Conservation (phyloP, 768 basidiomycete species). For the Neoboletus subvelutipes region DNA sequence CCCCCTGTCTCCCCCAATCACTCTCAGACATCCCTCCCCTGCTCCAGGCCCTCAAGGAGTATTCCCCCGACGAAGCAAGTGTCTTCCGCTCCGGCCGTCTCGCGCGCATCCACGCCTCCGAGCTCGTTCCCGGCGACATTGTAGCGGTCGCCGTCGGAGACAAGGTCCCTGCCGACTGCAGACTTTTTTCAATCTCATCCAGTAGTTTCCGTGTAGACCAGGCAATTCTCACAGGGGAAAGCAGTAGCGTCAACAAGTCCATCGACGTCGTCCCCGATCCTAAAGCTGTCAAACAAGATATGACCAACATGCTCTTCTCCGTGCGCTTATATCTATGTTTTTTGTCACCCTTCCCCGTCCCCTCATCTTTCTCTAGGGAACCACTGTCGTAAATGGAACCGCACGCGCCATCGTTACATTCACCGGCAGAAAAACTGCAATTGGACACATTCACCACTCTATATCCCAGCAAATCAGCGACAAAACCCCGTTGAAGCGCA, state of each 20-base stretch:
- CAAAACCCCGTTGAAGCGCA: conserved; percentile 96
- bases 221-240: conserved; percentile 95
- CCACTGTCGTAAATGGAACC: conserved; percentile 92
- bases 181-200: conserved; percentile 84
- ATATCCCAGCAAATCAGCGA: conserved; percentile 91
- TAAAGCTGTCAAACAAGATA: conserved; percentile 94
- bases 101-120: conserved; percentile 75
- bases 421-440: conserved; percentile 86
- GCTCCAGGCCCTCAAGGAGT: conserved; percentile 87
- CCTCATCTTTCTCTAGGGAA: conserved; percentile 56
- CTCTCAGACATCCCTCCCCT: neutral
- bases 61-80: conserved; percentile 95
- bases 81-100: conserved; percentile 74
- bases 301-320: conserved; percentile 95
- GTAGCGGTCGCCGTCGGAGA: conserved; percentile 90
- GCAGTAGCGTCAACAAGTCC: conserved; percentile 82
- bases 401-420: conserved; percentile 85
- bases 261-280: conserved; percentile 63
- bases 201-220: conserved; percentile 95
- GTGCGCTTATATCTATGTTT: conserved; percentile 39
- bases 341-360: neutral
- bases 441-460: conserved; percentile 96
- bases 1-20: neutral
- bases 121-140: conserved; percentile 94
- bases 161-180: conserved; percentile 93